A percentile compares a stretch with the other conserved stretches of the same genome.
These are phyloP conservation scores for Citrus maxima DNA, from an alignment of 345 rosid genomes.

Conservation along the genomic window DNA sequence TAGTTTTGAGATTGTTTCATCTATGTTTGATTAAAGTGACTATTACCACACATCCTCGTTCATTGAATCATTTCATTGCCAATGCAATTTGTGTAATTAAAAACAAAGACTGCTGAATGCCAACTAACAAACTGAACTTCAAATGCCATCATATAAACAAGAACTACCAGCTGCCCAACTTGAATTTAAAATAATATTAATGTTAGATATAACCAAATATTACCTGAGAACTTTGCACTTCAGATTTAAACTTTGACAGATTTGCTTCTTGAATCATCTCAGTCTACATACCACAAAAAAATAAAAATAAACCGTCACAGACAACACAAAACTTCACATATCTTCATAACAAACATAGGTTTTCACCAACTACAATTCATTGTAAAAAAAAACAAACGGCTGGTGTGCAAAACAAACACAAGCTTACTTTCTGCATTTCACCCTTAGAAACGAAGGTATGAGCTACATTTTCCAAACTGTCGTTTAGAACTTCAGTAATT, in stretches of 20 bases:
- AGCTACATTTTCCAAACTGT: slow-evolving; percentile 85
- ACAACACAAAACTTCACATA: neutral
- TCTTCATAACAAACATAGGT: neutral
- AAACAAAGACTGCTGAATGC: neutral
- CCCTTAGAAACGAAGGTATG: slow-evolving; percentile 74
- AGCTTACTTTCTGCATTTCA: slow-evolving; percentile 82
- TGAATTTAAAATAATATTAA: neutral
- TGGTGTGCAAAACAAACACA: neutral
- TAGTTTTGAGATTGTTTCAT: neutral
- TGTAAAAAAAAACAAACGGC: neutral
- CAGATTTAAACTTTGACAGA: slow-evolving; percentile 78
- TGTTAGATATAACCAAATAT: neutral
- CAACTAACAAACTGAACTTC: neutral
- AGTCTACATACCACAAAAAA: slow-evolving; percentile 38
- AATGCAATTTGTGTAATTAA: neutral
- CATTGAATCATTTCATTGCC: neutral
- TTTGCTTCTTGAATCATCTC: slow-evolving; percentile 80
- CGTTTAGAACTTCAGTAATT: slow-evolving; percentile 80
- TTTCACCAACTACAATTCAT: neutral
- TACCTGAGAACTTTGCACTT: slow-evolving; percentile 89
- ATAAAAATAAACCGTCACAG: neutral
- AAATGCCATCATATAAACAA: neutral
- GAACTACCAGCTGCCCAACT: neutral
- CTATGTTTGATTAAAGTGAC: neutral
- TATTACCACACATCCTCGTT: neutral